Conservation (phyloP, 768 basidiomycete genomes). For the Rhodotorula diobovata region DNA sequence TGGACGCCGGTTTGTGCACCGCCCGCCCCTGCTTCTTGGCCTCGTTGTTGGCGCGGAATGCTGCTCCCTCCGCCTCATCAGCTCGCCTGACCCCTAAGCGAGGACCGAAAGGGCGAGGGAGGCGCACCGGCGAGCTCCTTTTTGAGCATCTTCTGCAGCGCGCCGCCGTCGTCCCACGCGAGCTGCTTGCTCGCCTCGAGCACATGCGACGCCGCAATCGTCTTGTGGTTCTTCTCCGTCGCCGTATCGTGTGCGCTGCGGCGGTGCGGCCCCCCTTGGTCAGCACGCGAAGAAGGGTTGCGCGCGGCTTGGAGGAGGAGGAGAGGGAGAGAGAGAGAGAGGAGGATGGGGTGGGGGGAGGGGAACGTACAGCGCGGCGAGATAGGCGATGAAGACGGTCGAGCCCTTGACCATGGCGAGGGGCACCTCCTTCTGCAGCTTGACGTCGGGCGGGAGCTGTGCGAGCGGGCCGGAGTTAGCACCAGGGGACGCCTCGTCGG, state of each 20-base stretch:
- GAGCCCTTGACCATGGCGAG: slow-evolving; percentile 79
- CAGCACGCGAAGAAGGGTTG: neutral
- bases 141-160: slow-evolving; percentile 26
- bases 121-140: slow-evolving; percentile 37
- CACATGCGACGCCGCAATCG: slow-evolving; percentile 41
- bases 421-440: slow-evolving; percentile 84
- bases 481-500: neutral
- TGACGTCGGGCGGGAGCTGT: slow-evolving; percentile 76
- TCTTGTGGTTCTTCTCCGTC: slow-evolving; percentile 34
- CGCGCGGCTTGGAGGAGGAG: neutral
- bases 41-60: slow-evolving; percentile 13
- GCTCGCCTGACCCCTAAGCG: neutral
- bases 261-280: no score
- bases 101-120: neutral
- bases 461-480: no score
- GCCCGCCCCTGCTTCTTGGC: slow-evolving; percentile 1
- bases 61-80: neutral
- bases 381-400: slow-evolving; percentile 90
- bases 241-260: slow-evolving; percentile 40
- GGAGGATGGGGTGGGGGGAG: neutral
- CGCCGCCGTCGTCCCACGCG: slow-evolving; percentile 40
- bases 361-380: slow-evolving; percentile 58
- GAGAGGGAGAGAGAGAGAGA: neutral
- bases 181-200: slow-evolving; percentile 40
- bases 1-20: neutral